These are phyloP conservation scores for Gossypium longicalyx DNA, from an alignment of 345 rosid genomes.

Conservation along the genomic window DNA sequence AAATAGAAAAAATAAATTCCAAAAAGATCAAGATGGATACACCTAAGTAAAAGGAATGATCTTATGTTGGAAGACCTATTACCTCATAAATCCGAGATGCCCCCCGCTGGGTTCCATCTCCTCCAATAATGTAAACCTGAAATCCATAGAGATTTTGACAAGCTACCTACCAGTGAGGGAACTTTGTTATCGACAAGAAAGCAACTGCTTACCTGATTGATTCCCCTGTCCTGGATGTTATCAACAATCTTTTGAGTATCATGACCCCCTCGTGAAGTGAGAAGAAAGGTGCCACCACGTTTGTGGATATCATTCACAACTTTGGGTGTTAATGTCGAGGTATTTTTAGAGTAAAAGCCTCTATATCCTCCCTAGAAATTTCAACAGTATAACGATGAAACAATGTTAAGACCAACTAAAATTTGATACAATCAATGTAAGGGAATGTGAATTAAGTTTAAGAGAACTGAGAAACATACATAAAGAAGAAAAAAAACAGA, in stretches of 20 bases:
- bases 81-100: constrained; percentile 81
- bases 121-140: constrained; percentile 93
- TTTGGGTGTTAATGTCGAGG: constrained; percentile 64
- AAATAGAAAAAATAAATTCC: neutral
- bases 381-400: constrained; percentile 7
- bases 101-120: constrained; percentile 88
- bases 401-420: neutral
- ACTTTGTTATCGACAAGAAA: constrained; percentile 9
- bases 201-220: constrained; percentile 61
- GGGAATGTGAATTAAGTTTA: constrained; percentile 2
- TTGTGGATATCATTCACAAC: constrained; percentile 86
- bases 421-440: neutral
- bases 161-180: constrained; percentile 5
- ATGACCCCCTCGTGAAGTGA: constrained; percentile 89
- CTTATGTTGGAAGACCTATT: constrained; percentile 7
- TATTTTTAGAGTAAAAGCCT: constrained; percentile 81
- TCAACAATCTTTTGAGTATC: constrained; percentile 87
- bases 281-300: constrained; percentile 84
- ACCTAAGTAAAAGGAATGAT: neutral
- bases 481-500: neutral
- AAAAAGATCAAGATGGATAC: neutral
- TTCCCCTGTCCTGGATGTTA: constrained; percentile 85
- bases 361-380: constrained; percentile 70
- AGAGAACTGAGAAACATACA: constrained; percentile 6
- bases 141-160: constrained; percentile 9